Evolutionary conservation across 805 yeast species (phyloP).

Genomic region (Nakazawaea pomicola): DNA sequence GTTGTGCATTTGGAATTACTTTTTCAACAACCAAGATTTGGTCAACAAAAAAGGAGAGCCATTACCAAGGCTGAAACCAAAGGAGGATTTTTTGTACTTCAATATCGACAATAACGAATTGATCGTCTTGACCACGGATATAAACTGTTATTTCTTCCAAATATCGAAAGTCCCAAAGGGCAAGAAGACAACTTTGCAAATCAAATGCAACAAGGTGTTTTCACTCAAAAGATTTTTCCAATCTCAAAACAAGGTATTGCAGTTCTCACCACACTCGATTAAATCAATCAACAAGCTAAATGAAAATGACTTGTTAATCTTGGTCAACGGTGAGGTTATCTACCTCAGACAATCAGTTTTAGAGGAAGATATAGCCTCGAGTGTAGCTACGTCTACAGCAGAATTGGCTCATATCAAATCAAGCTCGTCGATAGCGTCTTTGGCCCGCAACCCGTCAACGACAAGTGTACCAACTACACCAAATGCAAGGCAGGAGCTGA

Average conservation of each 20-base stretch:
- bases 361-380: slow-evolving; percentile 12
- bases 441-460: slow-evolving; percentile 14
- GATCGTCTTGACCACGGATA: slow-evolving; percentile 24
- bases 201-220: slow-evolving; percentile 12
- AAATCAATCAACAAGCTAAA: slow-evolving; percentile 21
- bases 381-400: slow-evolving; percentile 6
- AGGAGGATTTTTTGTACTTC: slow-evolving; percentile 20
- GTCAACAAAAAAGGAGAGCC: slow-evolving; percentile 16
- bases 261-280: slow-evolving; percentile 10
- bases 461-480: slow-evolving; percentile 34
- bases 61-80: slow-evolving; percentile 5
- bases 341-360: slow-evolving; percentile 18
- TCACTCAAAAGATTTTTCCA: slow-evolving; percentile 12
- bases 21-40: slow-evolving; percentile 21
- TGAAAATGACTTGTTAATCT: slow-evolving; percentile 24
- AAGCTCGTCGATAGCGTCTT: slow-evolving; percentile 15
- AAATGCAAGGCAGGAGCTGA: slow-evolving; percentile 30
- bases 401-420: slow-evolving; percentile 11
- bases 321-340: slow-evolving; percentile 24
- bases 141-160: slow-evolving; percentile 25
- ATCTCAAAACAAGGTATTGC: background rate
- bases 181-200: slow-evolving; percentile 6
- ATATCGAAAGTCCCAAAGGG: slow-evolving; percentile 1
- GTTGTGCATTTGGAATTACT: slow-evolving; percentile 29
- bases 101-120: slow-evolving; percentile 26